Conservation (phyloP, 306 rosid genomes). For the Cyamopsis tetragonoloba region DNA sequence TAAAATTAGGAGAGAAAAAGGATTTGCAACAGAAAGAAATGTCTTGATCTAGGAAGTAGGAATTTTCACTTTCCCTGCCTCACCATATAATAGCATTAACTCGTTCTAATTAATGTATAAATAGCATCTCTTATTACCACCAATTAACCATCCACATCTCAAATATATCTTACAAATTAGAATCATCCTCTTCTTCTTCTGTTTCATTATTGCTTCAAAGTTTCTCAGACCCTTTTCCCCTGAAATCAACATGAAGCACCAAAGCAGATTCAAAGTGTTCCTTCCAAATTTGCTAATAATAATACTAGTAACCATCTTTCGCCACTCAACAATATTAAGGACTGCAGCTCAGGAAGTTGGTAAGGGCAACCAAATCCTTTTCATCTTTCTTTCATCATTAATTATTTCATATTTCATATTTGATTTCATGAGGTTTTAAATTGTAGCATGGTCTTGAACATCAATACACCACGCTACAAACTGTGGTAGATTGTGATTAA, state of each 20-base stretch:
- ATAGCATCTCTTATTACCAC: too few species aligned
- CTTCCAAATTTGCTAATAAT: constrained; percentile 15
- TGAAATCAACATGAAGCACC: constrained; percentile 35
- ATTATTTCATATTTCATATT: not conserved
- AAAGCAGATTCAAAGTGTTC: constrained; percentile 6
- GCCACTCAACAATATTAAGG: constrained; percentile 18
- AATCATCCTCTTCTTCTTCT: not conserved
- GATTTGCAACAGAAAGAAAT: not conserved
- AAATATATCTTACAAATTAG: not conserved
- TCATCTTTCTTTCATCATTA: not conserved
- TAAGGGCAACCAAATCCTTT: constrained; percentile 16
- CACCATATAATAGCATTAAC: too few species aligned
- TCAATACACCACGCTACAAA: too few species aligned
- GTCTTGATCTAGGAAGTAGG: not conserved
- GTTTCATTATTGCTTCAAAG: not conserved
- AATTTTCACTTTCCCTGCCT: constrained; percentile 3
- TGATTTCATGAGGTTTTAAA: too few species aligned
- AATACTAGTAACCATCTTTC: constrained; percentile 11
- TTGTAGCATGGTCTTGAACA: too few species aligned
- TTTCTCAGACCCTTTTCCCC: not conserved
- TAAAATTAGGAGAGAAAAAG: not conserved
- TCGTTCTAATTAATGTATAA: too few species aligned
- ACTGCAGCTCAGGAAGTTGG: constrained; percentile 65
- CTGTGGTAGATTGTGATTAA: too few species aligned
- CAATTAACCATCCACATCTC: not conserved